Percentiles rank a stretch among this genome's conserved stretches.
Evolutionary conservation across 1,139 yeast genomes (phyloP).

Genomic region (Saccharomycopsis phalli): DNA sequence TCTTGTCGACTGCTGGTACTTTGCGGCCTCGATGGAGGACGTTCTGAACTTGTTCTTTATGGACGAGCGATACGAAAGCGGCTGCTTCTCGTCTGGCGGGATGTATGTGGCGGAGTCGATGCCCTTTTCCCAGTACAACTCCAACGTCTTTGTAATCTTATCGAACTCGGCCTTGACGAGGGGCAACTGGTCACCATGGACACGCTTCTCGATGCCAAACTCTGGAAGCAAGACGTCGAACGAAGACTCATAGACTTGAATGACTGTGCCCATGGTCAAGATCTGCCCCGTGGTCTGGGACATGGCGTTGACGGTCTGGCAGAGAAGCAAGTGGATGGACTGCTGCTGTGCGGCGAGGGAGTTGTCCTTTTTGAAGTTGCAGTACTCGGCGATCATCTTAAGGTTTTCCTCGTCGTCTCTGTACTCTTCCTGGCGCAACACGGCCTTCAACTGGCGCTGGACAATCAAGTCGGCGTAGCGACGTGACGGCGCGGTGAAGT

Average conservation of each 20-base stretch:
- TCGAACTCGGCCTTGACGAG: conserved; percentile 88
- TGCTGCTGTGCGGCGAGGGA: conserved; percentile 92
- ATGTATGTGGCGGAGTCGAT: conserved; percentile 85
- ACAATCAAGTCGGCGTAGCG: conserved; percentile 90
- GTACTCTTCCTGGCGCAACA: conserved; percentile 37
- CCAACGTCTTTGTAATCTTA: conserved; percentile 56
- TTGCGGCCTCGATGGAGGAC: conserved; percentile 62
- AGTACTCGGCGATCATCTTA: conserved; percentile 79
- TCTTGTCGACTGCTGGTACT: conserved; percentile 26
- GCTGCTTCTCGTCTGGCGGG: conserved; percentile 79
- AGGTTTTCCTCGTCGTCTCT: conserved; percentile 60
- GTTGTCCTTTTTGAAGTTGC: conserved; percentile 92
- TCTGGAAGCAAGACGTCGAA: conserved; percentile 93
- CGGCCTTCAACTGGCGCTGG: conserved; percentile 78
- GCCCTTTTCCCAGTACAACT: conserved; percentile 86
- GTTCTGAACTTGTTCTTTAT: conserved; percentile 73
- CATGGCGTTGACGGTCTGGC: conserved; percentile 77
- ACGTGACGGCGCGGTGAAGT: conserved; percentile 86
- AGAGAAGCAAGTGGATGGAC: conserved; percentile 76
- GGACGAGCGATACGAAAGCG: conserved; percentile 66
- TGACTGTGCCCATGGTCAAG: conserved; percentile 75
- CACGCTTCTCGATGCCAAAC: conserved; percentile 93
- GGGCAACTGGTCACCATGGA: conserved; percentile 95
- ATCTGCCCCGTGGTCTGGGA: conserved; percentile 73
- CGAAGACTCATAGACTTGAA: conserved; percentile 92